Base-by-base conservation (phyloP, 2,329 filamentous ascomycete genomes). In the Malbranchea zuffiana region DNA sequence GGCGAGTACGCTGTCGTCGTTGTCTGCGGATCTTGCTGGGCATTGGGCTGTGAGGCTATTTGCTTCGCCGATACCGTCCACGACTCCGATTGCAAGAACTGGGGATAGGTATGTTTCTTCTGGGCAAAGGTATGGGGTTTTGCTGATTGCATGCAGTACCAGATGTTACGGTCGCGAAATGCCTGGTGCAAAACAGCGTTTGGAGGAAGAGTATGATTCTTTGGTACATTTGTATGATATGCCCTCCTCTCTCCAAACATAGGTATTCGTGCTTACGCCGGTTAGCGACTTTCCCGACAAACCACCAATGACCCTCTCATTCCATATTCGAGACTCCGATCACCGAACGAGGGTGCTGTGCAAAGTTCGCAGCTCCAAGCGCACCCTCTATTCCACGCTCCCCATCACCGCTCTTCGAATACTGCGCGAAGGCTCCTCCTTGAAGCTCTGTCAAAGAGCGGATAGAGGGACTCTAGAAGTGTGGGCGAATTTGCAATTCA, bases 401-500 rank as follows among this genome's bases (percentile, higher is more conserved):
- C 67, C 69, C 1, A 50, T 76, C 7, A 71, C 67, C 7, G 56
- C 65, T 34, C 46, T 67, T 6, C 55, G 61, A 28, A 44, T 64
- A 18, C 41, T 52, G 20, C 56, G 62, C 23, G 42, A 51, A 3
- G 60, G 54, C 1, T 55, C 61, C 10, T 58, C 54, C 18, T 52
- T 67, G 12, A 55, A 59, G 23, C 42, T 67, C 8, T 66, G 60
- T 37, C 52, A 33, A 56, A 29, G 53, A 55, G 19, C 44, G 43
- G 12, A 45, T 44, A 16, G 51, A 56, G 4, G 64, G 63, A 18
- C 61, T 50, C 8, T 54, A 60, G 18, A 58, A 68, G 24, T 71
- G 5, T 76, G 72, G 72, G 64, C 69, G 2, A 64, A 61, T 35
- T 53, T 77, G 8, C 66, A 68, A 20, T 77, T 76, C 50, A 57